Evolutionary conservation across 2,329 filamentous ascomycete genomes (phyloP).

Genomic region (Hirsutella thompsonii): DNA sequence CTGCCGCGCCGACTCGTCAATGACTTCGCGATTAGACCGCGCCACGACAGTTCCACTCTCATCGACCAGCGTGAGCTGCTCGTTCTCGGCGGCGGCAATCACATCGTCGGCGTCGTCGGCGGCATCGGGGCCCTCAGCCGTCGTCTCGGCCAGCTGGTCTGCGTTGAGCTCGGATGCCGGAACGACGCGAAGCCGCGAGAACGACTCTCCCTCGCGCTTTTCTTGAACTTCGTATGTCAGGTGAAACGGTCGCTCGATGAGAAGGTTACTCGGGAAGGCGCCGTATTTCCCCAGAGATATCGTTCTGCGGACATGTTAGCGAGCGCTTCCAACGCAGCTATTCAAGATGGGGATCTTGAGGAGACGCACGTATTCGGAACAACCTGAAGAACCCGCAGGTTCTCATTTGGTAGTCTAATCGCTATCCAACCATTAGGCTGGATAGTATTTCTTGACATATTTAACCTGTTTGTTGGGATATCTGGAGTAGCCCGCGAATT

Average conservation of each 20-base stretch:
- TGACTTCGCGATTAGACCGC: conserved; percentile 44
- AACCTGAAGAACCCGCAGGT: conserved; percentile 42
- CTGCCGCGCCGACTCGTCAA: conserved; percentile 56
- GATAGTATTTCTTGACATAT: conserved; percentile 18
- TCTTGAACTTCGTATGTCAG: conserved; percentile 85
- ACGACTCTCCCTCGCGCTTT: conserved; percentile 47
- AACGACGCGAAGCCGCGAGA: conserved; percentile 63
- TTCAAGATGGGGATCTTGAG: background rate
- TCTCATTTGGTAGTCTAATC: conserved; percentile 46
- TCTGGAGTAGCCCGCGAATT: background rate
- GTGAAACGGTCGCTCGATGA: conserved; percentile 84
- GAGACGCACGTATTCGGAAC: conserved; percentile 43
- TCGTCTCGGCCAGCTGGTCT: conserved; percentile 48
- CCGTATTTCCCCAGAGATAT: conserved; percentile 91
- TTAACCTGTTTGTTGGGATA: background rate
- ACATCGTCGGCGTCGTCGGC: conserved; percentile 29
- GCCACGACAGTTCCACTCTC: conserved; percentile 32
- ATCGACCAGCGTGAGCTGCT: conserved; percentile 29
- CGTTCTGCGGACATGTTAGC: conserved; percentile 40
- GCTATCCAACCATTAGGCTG: conserved; percentile 48
- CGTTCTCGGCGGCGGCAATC: conserved; percentile 22
- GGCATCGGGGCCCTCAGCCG: conserved; percentile 20
- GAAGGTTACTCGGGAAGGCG: conserved; percentile 74
- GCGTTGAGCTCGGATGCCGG: conserved; percentile 72
- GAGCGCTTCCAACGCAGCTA: background rate